Evolutionary conservation across 371 early-diverging fungal species (phyloP).

Genomic region (Aphelidium insulamus): DNA sequence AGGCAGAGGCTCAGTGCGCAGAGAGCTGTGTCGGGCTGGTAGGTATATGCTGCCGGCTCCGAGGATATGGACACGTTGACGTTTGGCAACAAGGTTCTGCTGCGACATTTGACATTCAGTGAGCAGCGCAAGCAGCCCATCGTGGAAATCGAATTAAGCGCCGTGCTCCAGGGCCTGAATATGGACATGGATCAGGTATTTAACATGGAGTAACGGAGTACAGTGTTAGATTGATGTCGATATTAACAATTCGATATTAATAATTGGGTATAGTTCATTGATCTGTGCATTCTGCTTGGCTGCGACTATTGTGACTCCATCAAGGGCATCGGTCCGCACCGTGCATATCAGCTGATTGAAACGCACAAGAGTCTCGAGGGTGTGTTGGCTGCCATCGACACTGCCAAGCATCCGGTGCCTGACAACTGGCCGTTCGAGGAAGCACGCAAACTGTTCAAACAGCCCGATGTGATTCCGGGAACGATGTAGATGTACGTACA

Average conservation of each 20-base stretch:
- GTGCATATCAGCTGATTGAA: slow-evolving; percentile 68
- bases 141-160: slow-evolving; percentile 64
- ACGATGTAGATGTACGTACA: slow-evolving; percentile 24
- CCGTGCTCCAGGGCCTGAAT: slow-evolving; percentile 62
- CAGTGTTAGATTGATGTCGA: no score
- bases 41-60: slow-evolving; percentile 93
- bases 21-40: no score
- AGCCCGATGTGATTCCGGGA: slow-evolving; percentile 62
- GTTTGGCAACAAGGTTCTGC: slow-evolving; percentile 75
- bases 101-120: slow-evolving; percentile 89
- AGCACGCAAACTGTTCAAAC: slow-evolving; percentile 75
- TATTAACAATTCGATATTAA: no score
- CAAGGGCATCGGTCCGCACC: slow-evolving; percentile 88
- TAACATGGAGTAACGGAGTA: background rate
- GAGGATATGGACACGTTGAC: slow-evolving; percentile 99
- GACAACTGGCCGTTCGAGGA: slow-evolving; percentile 78
- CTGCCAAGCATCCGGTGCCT: slow-evolving; percentile 51
- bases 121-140: slow-evolving; percentile 86
- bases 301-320: slow-evolving; percentile 98
- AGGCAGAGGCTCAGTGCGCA: slow-evolving; percentile 99
- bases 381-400: slow-evolving; percentile 46
- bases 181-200: slow-evolving; percentile 46
- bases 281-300: slow-evolving; percentile 96
- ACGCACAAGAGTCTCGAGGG: slow-evolving; percentile 76
- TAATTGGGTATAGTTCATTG: slow-evolving; percentile 98